These are phyloP conservation scores for Eucalyptus tenuipes DNA, from an alignment of 345 rosid genomes.

Conservation along the genomic window DNA sequence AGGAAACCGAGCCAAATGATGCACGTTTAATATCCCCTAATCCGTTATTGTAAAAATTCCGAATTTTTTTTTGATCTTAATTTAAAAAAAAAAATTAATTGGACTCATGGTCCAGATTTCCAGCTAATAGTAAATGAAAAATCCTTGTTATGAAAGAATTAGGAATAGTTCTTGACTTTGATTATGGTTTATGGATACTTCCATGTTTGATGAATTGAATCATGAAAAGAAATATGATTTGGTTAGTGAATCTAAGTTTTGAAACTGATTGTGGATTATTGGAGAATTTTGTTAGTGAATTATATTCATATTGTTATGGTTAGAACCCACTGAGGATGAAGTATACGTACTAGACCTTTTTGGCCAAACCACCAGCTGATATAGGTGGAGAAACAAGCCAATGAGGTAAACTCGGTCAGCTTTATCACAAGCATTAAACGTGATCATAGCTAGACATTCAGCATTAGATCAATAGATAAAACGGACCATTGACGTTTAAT, in stretches of 20 bases:
- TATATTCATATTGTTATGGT: not conserved
- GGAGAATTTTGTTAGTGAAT: not conserved
- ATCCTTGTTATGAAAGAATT: not conserved
- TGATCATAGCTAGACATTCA: no score
- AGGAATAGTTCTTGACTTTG: not conserved
- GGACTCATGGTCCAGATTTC: not conserved
- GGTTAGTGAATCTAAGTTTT: not conserved
- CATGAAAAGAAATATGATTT: not conserved
- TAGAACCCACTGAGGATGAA: not conserved
- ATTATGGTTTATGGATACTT: not conserved
- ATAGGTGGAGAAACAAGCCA: not conserved
- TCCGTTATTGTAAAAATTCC: not conserved
- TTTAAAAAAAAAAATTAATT: rapidly evolving
- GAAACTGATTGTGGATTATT: not conserved
- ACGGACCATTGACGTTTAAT: not conserved
- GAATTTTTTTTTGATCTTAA: not conserved
- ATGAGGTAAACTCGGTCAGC: not conserved
- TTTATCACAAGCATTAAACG: not conserved
- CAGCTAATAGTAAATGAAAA: not conserved
- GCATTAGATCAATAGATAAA: not conserved
- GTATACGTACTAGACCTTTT: not conserved
- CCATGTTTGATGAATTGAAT: not conserved
- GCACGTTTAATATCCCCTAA: not conserved
- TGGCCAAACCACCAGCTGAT: not conserved
- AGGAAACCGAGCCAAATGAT: not conserved